Evolutionary conservation across 306 rosid species (phyloP).

Genomic region (Oxytropis ochrocephala): DNA sequence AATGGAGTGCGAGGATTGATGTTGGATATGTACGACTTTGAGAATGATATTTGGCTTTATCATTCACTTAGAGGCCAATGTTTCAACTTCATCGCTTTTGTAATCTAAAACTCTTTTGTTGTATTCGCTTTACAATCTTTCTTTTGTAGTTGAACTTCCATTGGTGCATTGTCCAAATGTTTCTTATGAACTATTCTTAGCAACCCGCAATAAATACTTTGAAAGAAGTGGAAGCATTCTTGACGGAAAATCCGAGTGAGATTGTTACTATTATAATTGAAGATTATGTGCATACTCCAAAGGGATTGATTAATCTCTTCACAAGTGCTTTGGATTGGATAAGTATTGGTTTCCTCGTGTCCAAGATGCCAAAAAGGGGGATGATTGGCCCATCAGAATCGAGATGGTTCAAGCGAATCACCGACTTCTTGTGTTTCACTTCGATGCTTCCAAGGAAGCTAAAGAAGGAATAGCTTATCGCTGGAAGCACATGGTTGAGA

Average conservation of each 20-base stretch:
- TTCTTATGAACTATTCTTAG: slow-evolving; percentile 46
- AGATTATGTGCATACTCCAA: no score
- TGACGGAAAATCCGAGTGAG: no score
- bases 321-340: slow-evolving; percentile 67
- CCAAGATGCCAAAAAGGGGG: slow-evolving; percentile 92
- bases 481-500: no score
- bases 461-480: slow-evolving; percentile 91
- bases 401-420: slow-evolving; percentile 76
- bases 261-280: no score
- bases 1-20: no score
- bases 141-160: background rate
- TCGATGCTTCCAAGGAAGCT: slow-evolving; percentile 88
- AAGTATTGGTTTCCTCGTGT: slow-evolving; percentile 84
- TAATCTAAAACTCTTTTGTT: slow-evolving; percentile 32
- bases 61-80: slow-evolving; percentile 94
- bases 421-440: slow-evolving; percentile 88
- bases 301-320: slow-evolving; percentile 72
- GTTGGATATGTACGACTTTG: no score
- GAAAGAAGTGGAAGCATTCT: slow-evolving; percentile 93
- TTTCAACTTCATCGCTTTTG: slow-evolving; percentile 98
- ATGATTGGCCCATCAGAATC: slow-evolving; percentile 82
- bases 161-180: slow-evolving; percentile 16
- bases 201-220: slow-evolving; percentile 91
- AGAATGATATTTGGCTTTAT: no score
- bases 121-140: background rate